phyloP scores from a whole-genome alignment of 1,284 basidiomycete genomes.

The Boletellus deceptivus region DNA sequence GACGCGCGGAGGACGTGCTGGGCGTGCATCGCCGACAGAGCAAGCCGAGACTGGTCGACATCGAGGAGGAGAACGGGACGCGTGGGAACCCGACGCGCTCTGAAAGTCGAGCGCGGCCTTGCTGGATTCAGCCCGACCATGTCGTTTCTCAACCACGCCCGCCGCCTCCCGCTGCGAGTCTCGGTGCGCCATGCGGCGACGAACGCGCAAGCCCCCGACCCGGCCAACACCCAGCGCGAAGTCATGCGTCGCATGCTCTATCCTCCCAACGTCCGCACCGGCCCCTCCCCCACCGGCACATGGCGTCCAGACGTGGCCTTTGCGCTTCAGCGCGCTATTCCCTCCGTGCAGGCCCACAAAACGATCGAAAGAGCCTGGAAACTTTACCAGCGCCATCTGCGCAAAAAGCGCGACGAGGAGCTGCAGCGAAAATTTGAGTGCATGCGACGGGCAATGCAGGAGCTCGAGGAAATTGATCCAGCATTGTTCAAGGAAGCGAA shows the following conservation, averaged over 20 bases:
- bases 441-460: constrained; percentile 81
- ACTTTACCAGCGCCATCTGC: constrained; percentile 73
- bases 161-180: constrained; percentile 31
- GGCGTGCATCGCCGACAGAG: constrained; percentile 23
- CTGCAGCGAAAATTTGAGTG: constrained; percentile 70
- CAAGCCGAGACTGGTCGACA: constrained; percentile 19
- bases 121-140: constrained; percentile 3
- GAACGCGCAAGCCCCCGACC: constrained; percentile 20
- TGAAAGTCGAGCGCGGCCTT: neutral
- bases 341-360: constrained; percentile 85
- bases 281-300: constrained; percentile 71
- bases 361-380: constrained; percentile 93
- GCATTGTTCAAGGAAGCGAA: constrained; percentile 74
- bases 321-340: constrained; percentile 73
- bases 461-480: constrained; percentile 67
- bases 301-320: constrained; percentile 75
- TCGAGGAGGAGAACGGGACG: constrained; percentile 3
- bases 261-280: constrained; percentile 69
- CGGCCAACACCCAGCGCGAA: constrained; percentile 63
- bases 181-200: constrained; percentile 41
- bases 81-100: constrained; percentile 29
- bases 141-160: constrained; percentile 22
- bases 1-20: constrained; percentile 2
- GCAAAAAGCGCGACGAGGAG: constrained; percentile 66
- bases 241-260: constrained; percentile 78